Evolutionary conservation across 805 yeast genomes (phyloP).

Genomic region (Candida caryicola): DNA sequence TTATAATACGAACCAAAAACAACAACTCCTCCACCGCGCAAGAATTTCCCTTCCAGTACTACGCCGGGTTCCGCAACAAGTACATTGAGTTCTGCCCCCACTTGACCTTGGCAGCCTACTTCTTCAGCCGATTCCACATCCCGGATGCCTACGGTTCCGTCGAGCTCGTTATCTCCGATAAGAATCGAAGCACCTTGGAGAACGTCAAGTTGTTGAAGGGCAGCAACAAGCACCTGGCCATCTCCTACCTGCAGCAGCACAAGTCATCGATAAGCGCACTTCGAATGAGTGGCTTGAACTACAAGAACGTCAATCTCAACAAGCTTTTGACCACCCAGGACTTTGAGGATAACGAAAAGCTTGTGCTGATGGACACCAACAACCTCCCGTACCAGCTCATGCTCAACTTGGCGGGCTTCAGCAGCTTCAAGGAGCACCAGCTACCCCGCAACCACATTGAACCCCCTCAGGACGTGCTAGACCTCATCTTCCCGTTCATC

Average conservation of each 20-base stretch:
- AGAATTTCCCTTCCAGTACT: constrained; percentile 8
- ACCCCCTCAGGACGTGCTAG: constrained; percentile 25
- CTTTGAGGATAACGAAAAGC: constrained; percentile 9
- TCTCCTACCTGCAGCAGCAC: constrained; percentile 27
- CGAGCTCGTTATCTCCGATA: constrained; percentile 13
- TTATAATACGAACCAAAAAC: constrained; percentile 6
- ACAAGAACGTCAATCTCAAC: constrained; percentile 18
- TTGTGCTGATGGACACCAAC: constrained; percentile 10
- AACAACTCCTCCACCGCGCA: neutral
- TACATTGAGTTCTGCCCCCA: constrained; percentile 27
- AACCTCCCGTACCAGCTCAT: constrained; percentile 13
- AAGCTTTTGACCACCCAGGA: constrained; percentile 18
- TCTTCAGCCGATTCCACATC: constrained; percentile 28
- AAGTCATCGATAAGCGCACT: constrained; percentile 22
- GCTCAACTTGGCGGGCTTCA: constrained; percentile 23
- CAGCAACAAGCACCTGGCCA: constrained; percentile 19
- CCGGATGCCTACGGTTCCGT: constrained; percentile 23
- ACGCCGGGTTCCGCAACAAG: constrained; percentile 22
- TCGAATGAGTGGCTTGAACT: constrained; percentile 16
- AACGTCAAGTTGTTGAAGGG: constrained; percentile 25
- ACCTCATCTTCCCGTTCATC: constrained; percentile 29
- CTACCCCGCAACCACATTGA: constrained; percentile 18
- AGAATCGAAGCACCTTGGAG: constrained; percentile 8
- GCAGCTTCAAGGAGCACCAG: constrained; percentile 14
- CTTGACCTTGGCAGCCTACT: constrained; percentile 24